phyloP scores from a whole-genome alignment of 2,329 filamentous ascomycete genomes.

The Fusarium guadeloupense region DNA sequence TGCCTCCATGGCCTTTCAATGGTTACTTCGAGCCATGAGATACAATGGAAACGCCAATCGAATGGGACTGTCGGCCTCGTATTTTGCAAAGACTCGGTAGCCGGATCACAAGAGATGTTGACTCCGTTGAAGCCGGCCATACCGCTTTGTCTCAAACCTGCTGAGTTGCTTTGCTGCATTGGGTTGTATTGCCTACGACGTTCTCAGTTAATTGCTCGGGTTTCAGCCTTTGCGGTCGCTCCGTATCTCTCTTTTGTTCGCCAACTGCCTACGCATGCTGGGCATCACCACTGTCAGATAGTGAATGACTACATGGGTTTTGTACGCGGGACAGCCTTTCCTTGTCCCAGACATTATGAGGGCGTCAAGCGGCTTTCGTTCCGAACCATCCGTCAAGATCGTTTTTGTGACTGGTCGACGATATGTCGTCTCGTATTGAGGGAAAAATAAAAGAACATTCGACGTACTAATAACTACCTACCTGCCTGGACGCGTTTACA shows the following conservation, averaged over 20 bases:
- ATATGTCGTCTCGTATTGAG: not conserved
- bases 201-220: not conserved
- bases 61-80: not conserved
- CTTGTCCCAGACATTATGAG: constrained; percentile 6
- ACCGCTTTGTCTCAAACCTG: not conserved
- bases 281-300: not conserved
- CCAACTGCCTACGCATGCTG: not conserved
- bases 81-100: not conserved
- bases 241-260: too few species aligned
- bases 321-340: not conserved
- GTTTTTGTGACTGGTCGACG: constrained; percentile 11
- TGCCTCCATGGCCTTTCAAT: not conserved
- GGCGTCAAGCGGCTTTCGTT: constrained; percentile 16
- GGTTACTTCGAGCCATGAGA: too few species aligned
- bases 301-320: not conserved
- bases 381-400: constrained; percentile 19
- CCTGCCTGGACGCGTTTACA: too few species aligned
- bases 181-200: not conserved
- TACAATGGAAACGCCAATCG: not conserved
- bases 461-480: too few species aligned
- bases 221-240: constrained; percentile 4
- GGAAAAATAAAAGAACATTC: not conserved
- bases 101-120: not conserved
- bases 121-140: not conserved
- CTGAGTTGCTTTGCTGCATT: constrained; percentile 12